Base-by-base conservation (phyloP, 352 stramenopile genomes). In the Hyaloperonospora arabidopsidis region DNA sequence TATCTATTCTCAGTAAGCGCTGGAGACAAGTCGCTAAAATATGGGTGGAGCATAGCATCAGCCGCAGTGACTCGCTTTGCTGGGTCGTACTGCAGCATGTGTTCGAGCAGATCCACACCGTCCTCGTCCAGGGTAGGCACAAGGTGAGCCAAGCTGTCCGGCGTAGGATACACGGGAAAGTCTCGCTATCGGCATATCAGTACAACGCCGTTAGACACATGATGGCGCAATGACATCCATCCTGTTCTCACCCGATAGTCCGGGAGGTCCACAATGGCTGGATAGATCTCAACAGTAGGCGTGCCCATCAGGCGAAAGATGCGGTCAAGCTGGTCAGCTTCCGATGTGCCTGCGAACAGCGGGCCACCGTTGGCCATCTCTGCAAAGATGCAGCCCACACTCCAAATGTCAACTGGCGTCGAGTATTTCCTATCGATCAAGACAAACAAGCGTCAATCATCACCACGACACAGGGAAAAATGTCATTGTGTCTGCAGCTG, bases 381-480 rank as follows among this genome's bases (percentile, higher is more conserved):
- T 21, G 96, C 96, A 72, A 99, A 99, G 61, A 99, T 99, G 86
- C 80, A 97, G 47, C 97, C 97, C 32, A 99, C 95, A 65, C 84
- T 97, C 97, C 97, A 99, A 57, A 99, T 98, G 72, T 99, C 97
- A 29, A 99, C 96, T 2, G 96, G 95, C 12, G 96, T 99, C 38
- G 92, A 98, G 70, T 99, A 99, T 68, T 98, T 98, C 49, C 83
- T 92, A 49, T 10, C 83, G 89, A 49, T 10, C 14, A 19, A 41
- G 12, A 32, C 28, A 12, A 39, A 29, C n/a, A 17, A 23, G 28
- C 56, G 34, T 39, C 15, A 5, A 15, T 29, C 25, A 50, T 25
- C 21, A 29, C 13, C 36, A 53, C 6, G 45, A 32, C 17, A 43
- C 18, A 39, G 53, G 28, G 2, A 44, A 29, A 8, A 29, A 49